phyloP scores from a whole-genome alignment of 169 alveolate genomes.

The Cryptosporidium muris region DNA sequence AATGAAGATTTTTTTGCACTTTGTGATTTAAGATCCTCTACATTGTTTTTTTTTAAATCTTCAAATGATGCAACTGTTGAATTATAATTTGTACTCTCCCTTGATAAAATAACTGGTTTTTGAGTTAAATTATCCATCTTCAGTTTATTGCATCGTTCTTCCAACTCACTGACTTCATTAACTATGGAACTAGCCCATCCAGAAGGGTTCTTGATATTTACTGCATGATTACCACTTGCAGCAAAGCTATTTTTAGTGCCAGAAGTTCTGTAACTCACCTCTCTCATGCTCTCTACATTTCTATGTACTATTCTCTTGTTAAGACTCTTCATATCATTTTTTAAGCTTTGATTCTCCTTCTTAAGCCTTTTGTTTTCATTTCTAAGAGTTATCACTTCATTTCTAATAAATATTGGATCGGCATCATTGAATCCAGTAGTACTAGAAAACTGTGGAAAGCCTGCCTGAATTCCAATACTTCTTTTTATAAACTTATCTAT shows the following conservation, averaged over 20 bases:
- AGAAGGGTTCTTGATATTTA: constrained; percentile 11
- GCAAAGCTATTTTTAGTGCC: not conserved
- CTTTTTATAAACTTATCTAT: constrained; percentile 20
- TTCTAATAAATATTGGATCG: constrained; percentile 28
- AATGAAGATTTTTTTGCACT: not conserved
- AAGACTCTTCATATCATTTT: constrained; percentile 19
- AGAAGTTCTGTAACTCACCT: not conserved
- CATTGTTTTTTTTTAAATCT: constrained; percentile 6
- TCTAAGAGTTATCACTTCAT: constrained; percentile 44
- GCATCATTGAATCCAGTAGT: constrained; percentile 12
- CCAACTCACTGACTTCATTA: constrained; percentile 50
- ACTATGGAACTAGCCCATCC: constrained; percentile 59
- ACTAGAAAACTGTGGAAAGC: constrained; percentile 16
- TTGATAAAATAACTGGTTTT: not conserved
- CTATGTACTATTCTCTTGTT: constrained; percentile 33
- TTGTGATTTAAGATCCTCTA: not conserved
- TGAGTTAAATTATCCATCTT: not conserved
- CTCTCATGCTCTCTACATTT: not conserved
- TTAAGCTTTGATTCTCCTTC: constrained; percentile 58
- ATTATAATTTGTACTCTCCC: constrained; percentile 26
- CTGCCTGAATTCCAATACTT: constrained; percentile 44
- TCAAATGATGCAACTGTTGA: constrained; percentile 68
- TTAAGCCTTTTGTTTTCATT: constrained; percentile 40
- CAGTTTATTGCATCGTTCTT: constrained; percentile 27
- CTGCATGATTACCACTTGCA: not conserved